phyloP scores from a whole-genome alignment of 208 protist genomes.

The Angomonas deanei region DNA sequence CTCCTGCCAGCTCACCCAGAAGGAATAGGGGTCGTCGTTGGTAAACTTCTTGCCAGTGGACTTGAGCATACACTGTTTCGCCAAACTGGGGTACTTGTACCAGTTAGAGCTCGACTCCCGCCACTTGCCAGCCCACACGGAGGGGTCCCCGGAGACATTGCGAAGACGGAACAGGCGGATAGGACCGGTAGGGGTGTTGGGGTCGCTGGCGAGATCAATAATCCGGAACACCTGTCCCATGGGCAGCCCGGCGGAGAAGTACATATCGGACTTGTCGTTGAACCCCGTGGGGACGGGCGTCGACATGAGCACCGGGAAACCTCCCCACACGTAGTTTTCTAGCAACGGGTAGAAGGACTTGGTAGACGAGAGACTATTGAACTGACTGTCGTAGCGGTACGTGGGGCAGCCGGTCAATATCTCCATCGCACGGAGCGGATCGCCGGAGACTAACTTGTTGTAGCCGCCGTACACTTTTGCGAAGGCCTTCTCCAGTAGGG shows the following conservation, averaged over 20 bases:
- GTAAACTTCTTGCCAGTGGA: too few relatives aligned
- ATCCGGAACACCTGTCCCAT: background rate
- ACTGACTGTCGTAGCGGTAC: conserved; percentile 29
- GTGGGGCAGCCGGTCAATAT: conserved; percentile 48
- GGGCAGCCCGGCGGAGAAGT: background rate
- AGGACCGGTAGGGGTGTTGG: background rate
- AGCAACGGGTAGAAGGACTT: background rate
- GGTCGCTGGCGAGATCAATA: background rate
- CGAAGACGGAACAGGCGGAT: background rate
- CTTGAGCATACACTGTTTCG: too few relatives aligned
- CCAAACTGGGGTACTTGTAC: background rate
- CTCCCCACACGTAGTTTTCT: background rate
- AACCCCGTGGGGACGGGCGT: background rate
- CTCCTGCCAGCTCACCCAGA: conserved; percentile 65
- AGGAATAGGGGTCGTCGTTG: conserved; percentile 12
- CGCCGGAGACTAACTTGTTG: conserved; percentile 43
- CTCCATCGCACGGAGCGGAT: conserved; percentile 49
- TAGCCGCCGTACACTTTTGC: conserved; percentile 69
- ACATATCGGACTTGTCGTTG: background rate
- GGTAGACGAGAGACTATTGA: background rate
- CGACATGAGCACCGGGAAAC: background rate
- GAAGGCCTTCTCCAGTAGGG: conserved; percentile 78
- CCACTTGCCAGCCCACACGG: background rate
- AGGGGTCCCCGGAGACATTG: background rate
- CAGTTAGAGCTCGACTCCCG: background rate